Conservation (phyloP, 345 rosid genomes). For the Gynandropsis gynandra region DNA sequence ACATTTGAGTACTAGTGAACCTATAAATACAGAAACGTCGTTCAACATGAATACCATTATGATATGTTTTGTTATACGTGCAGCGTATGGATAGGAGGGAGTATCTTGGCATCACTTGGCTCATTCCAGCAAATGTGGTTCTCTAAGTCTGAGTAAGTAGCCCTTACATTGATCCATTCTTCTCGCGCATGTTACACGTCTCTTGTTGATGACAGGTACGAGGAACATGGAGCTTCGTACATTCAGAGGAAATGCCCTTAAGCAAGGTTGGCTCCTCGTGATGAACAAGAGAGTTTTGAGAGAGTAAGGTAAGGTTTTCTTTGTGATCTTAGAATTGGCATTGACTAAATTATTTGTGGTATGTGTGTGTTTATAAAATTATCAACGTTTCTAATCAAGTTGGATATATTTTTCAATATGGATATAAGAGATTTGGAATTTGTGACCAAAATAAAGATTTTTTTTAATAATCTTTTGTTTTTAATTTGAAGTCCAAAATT, state of each 20-base stretch:
- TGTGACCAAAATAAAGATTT: too few relatives aligned
- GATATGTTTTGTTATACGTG: slow-evolving; percentile 15
- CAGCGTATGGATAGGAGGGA: slow-evolving; percentile 97
- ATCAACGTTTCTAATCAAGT: too few relatives aligned
- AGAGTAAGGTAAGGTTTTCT: too few relatives aligned
- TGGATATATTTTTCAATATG: too few relatives aligned
- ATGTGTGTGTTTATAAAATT: too few relatives aligned
- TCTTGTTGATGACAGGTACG: slow-evolving; percentile 49
- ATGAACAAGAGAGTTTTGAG: too few relatives aligned
- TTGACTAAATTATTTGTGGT: too few relatives aligned
- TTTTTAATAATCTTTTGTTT: too few relatives aligned
- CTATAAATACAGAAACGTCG: background rate
- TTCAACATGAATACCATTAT: background rate
- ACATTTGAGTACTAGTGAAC: too few relatives aligned
- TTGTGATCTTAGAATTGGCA: too few relatives aligned
- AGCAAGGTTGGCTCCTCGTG: slow-evolving; percentile 7
- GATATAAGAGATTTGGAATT: too few relatives aligned
- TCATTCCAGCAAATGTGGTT: slow-evolving; percentile 99
- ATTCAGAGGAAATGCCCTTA: slow-evolving; percentile 95
- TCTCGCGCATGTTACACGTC: background rate
- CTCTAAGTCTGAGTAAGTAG: slow-evolving; percentile 45
- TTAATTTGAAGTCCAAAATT: too few relatives aligned
- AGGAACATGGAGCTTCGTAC: slow-evolving; percentile 95
- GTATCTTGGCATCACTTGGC: slow-evolving; percentile 84
- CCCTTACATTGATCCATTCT: slow-evolving; percentile 5